These are phyloP conservation scores for Hygrophorus russula DNA, from an alignment of 768 basidiomycete species.

Conservation along the genomic window DNA sequence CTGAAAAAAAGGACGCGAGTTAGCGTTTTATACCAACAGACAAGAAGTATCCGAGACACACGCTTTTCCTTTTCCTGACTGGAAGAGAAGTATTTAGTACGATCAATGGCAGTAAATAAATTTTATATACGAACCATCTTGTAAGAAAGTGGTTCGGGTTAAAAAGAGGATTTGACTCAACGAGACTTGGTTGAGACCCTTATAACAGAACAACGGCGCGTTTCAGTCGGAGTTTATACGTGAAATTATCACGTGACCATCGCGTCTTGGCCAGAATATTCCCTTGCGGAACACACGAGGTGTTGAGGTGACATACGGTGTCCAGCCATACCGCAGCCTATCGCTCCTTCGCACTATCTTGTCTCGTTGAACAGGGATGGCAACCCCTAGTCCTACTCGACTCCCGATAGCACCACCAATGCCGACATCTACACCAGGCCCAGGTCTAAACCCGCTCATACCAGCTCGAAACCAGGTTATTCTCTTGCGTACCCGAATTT, in stretches of 20 bases:
- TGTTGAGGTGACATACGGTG: background rate
- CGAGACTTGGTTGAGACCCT: no score
- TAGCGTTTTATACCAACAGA: background rate
- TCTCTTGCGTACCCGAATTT: constrained; percentile 14
- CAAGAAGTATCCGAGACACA: constrained; percentile 13
- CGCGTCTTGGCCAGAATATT: background rate
- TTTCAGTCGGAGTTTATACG: background rate
- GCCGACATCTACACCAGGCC: constrained; percentile 21
- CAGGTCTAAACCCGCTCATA: constrained; percentile 30
- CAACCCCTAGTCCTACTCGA: constrained; percentile 16
- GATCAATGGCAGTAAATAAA: background rate
- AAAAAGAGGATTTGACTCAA: no score
- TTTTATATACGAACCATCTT: background rate
- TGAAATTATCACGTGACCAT: constrained; percentile 1
- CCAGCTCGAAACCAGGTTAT: constrained; percentile 65
- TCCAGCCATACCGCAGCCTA: background rate
- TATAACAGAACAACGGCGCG: background rate
- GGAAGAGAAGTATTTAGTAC: background rate
- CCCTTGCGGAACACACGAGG: constrained; percentile 5
- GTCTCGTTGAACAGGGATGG: constrained; percentile 10
- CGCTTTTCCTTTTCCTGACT: constrained; percentile 52
- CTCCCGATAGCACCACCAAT: constrained; percentile 37
- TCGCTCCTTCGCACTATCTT: background rate
- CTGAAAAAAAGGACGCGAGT: constrained; percentile 9
- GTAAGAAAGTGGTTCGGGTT: no score